A percentile compares a stretch with the other conserved stretches of the same genome.
phyloP scores from a whole-genome alignment of 495 filamentous ascomycete genomes.

The Hypoxylon fuscum region DNA sequence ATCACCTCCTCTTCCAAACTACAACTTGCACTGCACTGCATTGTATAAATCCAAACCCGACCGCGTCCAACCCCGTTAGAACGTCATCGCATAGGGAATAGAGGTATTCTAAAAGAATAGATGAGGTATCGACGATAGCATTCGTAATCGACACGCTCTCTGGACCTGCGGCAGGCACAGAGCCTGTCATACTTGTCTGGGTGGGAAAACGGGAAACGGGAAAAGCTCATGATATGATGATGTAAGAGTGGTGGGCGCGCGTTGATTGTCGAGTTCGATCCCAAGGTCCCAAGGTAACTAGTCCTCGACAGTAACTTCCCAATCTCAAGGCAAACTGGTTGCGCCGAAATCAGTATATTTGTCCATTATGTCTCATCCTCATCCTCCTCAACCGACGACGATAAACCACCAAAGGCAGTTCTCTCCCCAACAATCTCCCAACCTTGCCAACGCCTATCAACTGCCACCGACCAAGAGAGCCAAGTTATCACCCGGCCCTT shows the following conservation, averaged over 20 bases:
- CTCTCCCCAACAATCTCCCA: conserved; percentile 51
- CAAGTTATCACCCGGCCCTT: conserved; percentile 72
- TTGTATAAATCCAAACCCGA: no score
- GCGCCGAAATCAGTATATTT: neutral
- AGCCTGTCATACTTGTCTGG: neutral
- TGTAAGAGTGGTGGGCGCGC: no score
- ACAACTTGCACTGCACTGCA: no score
- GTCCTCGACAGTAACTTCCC: no score
- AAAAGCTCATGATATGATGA: conserved; percentile 16
- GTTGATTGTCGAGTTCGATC: no score
- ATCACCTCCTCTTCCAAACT: conserved; percentile 34
- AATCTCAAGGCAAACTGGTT: no score
- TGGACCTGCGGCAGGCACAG: conserved; percentile 37
- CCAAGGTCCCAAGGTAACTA: no score
- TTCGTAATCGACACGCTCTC: conserved; percentile 32
- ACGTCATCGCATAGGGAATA: no score
- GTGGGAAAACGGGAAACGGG: no score
- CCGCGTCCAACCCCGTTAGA: no score
- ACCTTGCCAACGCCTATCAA: conserved; percentile 42
- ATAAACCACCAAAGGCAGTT: conserved; percentile 43
- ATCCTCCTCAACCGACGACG: no score
- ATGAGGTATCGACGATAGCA: neutral
- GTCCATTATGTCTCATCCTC: conserved; percentile 41
- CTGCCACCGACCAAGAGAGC: conserved; percentile 72
- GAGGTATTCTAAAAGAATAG: no score